Base-by-base conservation (phyloP, 306 rosid genomes). In the Rubus idaeus region DNA sequence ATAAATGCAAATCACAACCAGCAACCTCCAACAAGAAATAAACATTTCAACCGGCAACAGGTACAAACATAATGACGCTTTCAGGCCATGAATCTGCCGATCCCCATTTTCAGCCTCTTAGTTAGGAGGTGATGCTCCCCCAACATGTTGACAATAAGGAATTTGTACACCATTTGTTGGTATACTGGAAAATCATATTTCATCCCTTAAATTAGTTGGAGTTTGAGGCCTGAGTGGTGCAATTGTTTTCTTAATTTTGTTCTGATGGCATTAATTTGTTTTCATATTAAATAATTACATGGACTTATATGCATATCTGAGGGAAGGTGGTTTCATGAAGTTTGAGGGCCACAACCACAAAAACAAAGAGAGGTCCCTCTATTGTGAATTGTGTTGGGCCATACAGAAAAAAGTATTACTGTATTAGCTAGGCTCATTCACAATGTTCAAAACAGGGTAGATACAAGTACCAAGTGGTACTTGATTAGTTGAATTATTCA, bases 71-170 rank as follows among this genome's bases (percentile, higher is more conserved):
- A 4, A 70, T 50, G 74, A 50, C 67, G 42, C 17, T 13, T 61
- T 61, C 17, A 26, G 66, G 17, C 66, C 8, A 60, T 11, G 66
- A 60, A 60, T 60, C 65, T 21, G 41, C 23, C 3, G 65, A 16
- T 60, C 66, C 66, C 66, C 66, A 60, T 60, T 60, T 58, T 60
- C 41, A 26, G 66, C 66, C 11, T 21, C 40, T 60, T 23, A 60
- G 16, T 63, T 14, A 21, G 68, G 21, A 16, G 11, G 46, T 35
- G 66, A 26, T 23, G 61, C 26, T 56, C 35, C 62, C 62, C 5
- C 12, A 20, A n/a, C 40, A 60, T 23, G 8, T 61, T 26, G 30
- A 13, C 42, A 6, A 11, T 20, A 26, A 26, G 13, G 20, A 37
- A 63, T 39, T 63, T 63, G 68, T 63, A 39, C 68, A 30, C 68